phyloP scores from a whole-genome alignment of 768 basidiomycete genomes.

The Boletus patriciae region DNA sequence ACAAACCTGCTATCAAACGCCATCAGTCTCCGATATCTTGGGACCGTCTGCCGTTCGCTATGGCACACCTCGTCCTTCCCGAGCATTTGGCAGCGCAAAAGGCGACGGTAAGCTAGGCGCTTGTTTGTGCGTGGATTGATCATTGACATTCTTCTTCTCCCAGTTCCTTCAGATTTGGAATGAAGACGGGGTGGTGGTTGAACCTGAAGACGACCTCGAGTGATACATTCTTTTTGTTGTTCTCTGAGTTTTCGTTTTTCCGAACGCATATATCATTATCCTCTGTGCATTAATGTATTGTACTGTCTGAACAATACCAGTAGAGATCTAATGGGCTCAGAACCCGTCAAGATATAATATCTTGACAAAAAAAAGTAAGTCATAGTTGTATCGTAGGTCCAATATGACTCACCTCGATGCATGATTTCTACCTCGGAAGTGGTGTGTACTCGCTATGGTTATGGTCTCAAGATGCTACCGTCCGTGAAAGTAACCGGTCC shows the following conservation, averaged over 20 bases:
- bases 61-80: slow-evolving; percentile 54
- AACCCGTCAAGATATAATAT: background rate
- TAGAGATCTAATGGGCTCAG: slow-evolving; percentile 12
- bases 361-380: background rate
- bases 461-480: slow-evolving; percentile 39
- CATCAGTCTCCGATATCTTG: slow-evolving; percentile 66
- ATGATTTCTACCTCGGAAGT: background rate
- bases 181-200: slow-evolving; percentile 71
- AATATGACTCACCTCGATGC: background rate
- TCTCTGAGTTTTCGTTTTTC: background rate
- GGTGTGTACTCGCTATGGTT: slow-evolving; percentile 10
- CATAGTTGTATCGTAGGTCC: too few species aligned
- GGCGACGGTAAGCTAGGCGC: slow-evolving; percentile 49
- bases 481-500: slow-evolving; percentile 54
- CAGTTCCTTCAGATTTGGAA: slow-evolving; percentile 82
- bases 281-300: slow-evolving; percentile 27
- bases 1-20: slow-evolving; percentile 70
- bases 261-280: slow-evolving; percentile 29
- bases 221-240: slow-evolving; percentile 16
- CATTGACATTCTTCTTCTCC: background rate
- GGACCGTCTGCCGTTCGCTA: slow-evolving; percentile 72
- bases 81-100: slow-evolving; percentile 66
- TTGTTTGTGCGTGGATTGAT: slow-evolving; percentile 6
- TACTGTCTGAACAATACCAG: slow-evolving; percentile 18
- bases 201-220: slow-evolving; percentile 52